Conservation (phyloP, 1,284 basidiomycete species). For the Flammula alnicola region DNA sequence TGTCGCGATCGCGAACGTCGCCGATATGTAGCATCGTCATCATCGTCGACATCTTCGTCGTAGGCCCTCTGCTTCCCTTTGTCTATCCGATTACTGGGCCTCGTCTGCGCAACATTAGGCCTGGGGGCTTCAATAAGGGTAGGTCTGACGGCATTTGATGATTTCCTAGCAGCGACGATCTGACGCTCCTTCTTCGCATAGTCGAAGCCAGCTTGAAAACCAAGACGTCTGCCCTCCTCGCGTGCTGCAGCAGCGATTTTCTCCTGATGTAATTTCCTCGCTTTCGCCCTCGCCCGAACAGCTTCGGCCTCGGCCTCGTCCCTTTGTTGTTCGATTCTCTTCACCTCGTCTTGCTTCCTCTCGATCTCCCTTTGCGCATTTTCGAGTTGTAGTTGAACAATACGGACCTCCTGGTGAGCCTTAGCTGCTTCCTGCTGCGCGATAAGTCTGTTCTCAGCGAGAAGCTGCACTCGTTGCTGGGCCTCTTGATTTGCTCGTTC, state of each 20-base stretch:
- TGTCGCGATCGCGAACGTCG: background rate
- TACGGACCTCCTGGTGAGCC: constrained; percentile 55
- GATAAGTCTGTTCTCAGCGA: constrained; percentile 54
- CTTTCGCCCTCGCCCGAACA: constrained; percentile 46
- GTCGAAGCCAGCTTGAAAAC: constrained; percentile 58
- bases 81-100: constrained; percentile 6
- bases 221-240: constrained; percentile 57
- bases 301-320: constrained; percentile 56
- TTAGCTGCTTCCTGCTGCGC: constrained; percentile 57
- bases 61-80: constrained; percentile 16
- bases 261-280: constrained; percentile 52
- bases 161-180: constrained; percentile 17
- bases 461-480: constrained; percentile 50
- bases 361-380: constrained; percentile 65
- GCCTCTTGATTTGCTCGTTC: constrained; percentile 55
- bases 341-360: constrained; percentile 47
- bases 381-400: constrained; percentile 68
- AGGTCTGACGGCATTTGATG: constrained; percentile 5
- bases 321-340: constrained; percentile 48
- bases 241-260: constrained; percentile 50
- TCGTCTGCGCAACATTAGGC: background rate
- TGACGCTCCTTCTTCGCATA: constrained; percentile 45
- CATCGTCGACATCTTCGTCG: constrained; percentile 6
- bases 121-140: constrained; percentile 2
- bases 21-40: background rate